Conservation (phyloP, 345 rosid genomes). For the Hevea brasiliensis region DNA sequence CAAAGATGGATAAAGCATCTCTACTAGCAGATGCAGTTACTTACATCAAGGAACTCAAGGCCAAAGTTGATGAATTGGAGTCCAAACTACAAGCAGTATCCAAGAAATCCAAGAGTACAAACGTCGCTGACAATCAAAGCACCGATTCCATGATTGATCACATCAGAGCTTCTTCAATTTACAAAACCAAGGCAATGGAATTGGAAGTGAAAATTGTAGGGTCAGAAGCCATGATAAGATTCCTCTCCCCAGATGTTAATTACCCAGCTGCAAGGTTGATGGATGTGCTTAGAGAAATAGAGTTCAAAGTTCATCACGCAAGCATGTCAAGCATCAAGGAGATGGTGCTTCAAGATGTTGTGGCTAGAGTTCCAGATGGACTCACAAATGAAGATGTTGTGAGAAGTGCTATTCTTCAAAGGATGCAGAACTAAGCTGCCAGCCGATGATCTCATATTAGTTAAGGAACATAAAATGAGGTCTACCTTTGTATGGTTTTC, state of each 20-base stretch:
- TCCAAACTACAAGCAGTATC: slow-evolving; percentile 18
- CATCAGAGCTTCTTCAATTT: slow-evolving; percentile 4
- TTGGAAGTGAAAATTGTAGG: slow-evolving; percentile 58
- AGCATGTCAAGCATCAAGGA: slow-evolving; percentile 46
- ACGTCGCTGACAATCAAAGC: slow-evolving; percentile 8
- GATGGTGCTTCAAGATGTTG: slow-evolving; percentile 47
- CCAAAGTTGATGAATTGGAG: slow-evolving; percentile 51
- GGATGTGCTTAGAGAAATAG: slow-evolving; percentile 42
- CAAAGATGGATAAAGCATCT: slow-evolving; percentile 90
- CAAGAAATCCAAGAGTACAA: slow-evolving; percentile 9
- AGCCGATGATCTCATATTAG: too few relatives aligned
- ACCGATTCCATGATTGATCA: background rate
- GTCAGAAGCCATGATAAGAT: slow-evolving; percentile 45
- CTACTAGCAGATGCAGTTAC: slow-evolving; percentile 65
- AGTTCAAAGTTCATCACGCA: slow-evolving; percentile 46
- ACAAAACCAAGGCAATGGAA: slow-evolving; percentile 22
- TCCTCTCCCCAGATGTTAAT: slow-evolving; percentile 39
- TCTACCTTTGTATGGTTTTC: background rate
- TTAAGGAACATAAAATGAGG: background rate
- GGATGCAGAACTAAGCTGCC: background rate
- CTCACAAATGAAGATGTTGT: slow-evolving; percentile 29
- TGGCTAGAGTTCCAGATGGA: slow-evolving; percentile 38
- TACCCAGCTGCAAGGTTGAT: slow-evolving; percentile 50
- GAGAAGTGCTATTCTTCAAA: slow-evolving; percentile 32
- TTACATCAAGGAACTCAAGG: slow-evolving; percentile 69